Base-by-base conservation (phyloP, 768 basidiomycete species). In the Pisolithus albus region DNA sequence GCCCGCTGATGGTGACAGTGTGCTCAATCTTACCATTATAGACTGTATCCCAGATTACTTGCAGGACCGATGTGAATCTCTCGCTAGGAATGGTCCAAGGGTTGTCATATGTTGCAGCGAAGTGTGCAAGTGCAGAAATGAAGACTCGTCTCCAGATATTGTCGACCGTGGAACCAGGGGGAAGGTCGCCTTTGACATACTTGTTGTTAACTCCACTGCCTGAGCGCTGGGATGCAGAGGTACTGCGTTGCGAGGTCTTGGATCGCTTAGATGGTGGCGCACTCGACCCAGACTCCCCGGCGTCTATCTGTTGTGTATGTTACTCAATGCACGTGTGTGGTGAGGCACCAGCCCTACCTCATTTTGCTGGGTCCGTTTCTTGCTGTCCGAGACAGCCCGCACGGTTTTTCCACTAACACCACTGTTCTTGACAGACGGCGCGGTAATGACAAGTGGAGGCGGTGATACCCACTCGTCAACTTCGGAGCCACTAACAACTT, bases 101-200 rank as follows among this genome's bases (percentile, higher is more conserved):
- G 15, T 53, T 49, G 5, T 40, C 18, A 16, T 53, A 53, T 39
- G 42, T 37, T 2, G 36, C 44, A 23, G 52, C 48, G 28, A 47
- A 41, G 45, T 54, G 53, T 10, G 52, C 47, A 5, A 53, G 39
- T 7, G 42, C 48, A 19, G 47, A 53, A 23, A 53, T 45, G 34
- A 45, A 54, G 39, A 54, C 19, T 11, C 34, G 18, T 16, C 39
- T 46, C 49, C 53, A 54, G 2, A 38, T 18, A 10, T 54, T 54
- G 42, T 50, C 41, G 40, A 38, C 21, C 5, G 41, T 47, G 10
- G 10, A 46, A 36, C 53, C 49, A 36, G 8, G n/a, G 6, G 46
- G 53, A 24, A 54, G 53, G 45, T 54, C 30, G 7, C n/a, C 9
- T 7, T 54, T 54, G 39, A 54, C 47, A 21, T 43, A 54, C 24